Conservation (phyloP, 2,329 filamentous ascomycete genomes). For the Diplocarpon rosae region DNA sequence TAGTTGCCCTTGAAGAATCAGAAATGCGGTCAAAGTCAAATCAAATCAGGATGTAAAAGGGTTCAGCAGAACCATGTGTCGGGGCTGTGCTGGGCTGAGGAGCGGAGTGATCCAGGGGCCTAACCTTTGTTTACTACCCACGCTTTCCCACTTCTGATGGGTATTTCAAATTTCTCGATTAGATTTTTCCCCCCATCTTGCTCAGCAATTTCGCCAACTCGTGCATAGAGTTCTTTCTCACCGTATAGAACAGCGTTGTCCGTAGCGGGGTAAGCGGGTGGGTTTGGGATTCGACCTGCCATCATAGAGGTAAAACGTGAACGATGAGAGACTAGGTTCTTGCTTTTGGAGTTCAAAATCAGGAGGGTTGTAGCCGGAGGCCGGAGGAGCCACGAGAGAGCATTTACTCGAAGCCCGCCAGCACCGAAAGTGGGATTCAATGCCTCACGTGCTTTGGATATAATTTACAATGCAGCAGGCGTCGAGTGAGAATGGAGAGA, state of each 20-base stretch:
- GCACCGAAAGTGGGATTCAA: background rate
- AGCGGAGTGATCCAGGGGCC: background rate
- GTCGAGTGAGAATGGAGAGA: no score
- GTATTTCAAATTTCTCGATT: slow-evolving; percentile 47
- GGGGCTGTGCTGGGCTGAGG: no score
- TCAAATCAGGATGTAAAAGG: background rate
- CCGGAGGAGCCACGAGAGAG: no score
- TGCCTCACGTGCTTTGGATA: no score
- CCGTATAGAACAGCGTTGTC: slow-evolving; percentile 19
- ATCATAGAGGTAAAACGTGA: background rate
- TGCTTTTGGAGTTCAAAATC: no score
- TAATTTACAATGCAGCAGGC: no score
- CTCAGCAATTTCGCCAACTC: slow-evolving; percentile 12
- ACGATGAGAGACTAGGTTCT: no score
- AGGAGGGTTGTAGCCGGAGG: no score
- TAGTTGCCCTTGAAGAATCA: slow-evolving; percentile 43
- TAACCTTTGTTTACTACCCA: slow-evolving; percentile 50
- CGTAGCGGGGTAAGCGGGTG: slow-evolving; percentile 16
- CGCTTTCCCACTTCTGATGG: slow-evolving; percentile 62
- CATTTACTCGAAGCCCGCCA: background rate
- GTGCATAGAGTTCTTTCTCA: slow-evolving; percentile 18
- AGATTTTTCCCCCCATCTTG: slow-evolving; percentile 17
- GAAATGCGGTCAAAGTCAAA: background rate
- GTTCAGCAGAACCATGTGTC: no score
- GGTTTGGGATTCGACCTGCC: slow-evolving; percentile 1